A percentile compares a stretch with the other conserved stretches of the same genome.
phyloP scores from a whole-genome alignment of 2,329 filamentous ascomycete species.

The Colletotrichum cordylinicola region DNA sequence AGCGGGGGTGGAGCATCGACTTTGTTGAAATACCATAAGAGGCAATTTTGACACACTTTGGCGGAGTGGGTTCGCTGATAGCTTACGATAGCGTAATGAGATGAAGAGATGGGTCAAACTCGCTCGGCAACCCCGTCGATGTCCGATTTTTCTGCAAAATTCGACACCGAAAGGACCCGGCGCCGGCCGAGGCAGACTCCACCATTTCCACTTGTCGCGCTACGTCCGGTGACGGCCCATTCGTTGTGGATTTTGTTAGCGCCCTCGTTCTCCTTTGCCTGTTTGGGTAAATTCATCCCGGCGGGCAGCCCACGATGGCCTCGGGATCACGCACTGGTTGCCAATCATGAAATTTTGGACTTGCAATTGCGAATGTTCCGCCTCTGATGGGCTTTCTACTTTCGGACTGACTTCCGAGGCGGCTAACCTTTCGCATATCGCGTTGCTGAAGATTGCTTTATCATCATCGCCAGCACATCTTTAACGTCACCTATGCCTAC shows the following conservation, averaged over 20 bases:
- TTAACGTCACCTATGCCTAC: background rate
- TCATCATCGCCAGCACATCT: background rate
- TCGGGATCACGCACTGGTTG: background rate
- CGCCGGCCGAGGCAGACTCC: background rate
- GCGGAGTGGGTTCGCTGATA: background rate
- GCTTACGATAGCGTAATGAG: background rate
- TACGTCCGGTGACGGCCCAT: background rate
- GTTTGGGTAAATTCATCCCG: background rate
- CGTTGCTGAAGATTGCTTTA: background rate
- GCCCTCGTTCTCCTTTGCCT: background rate
- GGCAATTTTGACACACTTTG: background rate
- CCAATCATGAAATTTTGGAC: background rate
- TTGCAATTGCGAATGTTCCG: background rate
- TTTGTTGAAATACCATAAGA: slow-evolving; percentile 9
- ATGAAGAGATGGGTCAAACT: background rate
- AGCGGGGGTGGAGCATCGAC: slow-evolving; percentile 8
- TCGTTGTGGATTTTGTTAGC: background rate
- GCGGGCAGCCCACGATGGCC: background rate
- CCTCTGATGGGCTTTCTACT: background rate
- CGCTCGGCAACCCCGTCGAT: background rate
- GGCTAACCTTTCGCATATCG: background rate
- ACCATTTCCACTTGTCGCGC: background rate
- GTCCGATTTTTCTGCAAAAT: background rate
- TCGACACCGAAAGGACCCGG: background rate
- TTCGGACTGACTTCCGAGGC: background rate